Percentiles rank a stretch among this genome's conserved stretches.
phyloP scores from a whole-genome alignment of 306 rosid species.

The Castanopsis chinensis region DNA sequence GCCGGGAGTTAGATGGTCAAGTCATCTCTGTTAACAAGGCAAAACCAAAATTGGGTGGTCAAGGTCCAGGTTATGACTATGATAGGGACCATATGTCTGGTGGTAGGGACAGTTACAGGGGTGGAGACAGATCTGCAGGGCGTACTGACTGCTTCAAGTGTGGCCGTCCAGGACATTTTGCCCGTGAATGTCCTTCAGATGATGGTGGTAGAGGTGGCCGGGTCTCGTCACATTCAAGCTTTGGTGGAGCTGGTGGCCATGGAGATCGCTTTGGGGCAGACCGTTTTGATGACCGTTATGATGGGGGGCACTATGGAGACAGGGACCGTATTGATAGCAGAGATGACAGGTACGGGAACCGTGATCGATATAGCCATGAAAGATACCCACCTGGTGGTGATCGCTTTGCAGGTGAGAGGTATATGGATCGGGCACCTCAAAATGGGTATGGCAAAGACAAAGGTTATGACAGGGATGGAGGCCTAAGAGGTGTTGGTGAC shows the following conservation, averaged over 20 bases:
- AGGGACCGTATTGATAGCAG: slow-evolving; percentile 24
- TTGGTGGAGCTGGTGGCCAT: slow-evolving; percentile 23
- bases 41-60: slow-evolving; percentile 32
- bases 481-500: slow-evolving; percentile 26
- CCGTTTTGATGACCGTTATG: slow-evolving; percentile 23
- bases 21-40: slow-evolving; percentile 42
- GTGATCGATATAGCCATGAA: slow-evolving; percentile 23
- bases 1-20: slow-evolving; percentile 33
- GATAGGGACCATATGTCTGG: slow-evolving; percentile 12
- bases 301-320: slow-evolving; percentile 29
- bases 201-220: slow-evolving; percentile 28
- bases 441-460: slow-evolving; percentile 28
- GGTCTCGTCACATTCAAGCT: slow-evolving; percentile 20
- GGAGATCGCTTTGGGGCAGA: slow-evolving; percentile 36
- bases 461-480: slow-evolving; percentile 32
- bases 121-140: slow-evolving; percentile 23
- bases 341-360: slow-evolving; percentile 23
- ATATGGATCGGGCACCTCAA: slow-evolving; percentile 10
- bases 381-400: slow-evolving; percentile 25
- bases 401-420: slow-evolving; percentile 24
- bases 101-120: slow-evolving; percentile 13
- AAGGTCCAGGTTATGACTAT: slow-evolving; percentile 6
- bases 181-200: slow-evolving; percentile 38
- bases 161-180: slow-evolving; percentile 44
- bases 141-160: slow-evolving; percentile 43